These are phyloP conservation scores for Hanseniaspora lachancei DNA, from an alignment of 805 yeast genomes.

Conservation along the genomic window DNA sequence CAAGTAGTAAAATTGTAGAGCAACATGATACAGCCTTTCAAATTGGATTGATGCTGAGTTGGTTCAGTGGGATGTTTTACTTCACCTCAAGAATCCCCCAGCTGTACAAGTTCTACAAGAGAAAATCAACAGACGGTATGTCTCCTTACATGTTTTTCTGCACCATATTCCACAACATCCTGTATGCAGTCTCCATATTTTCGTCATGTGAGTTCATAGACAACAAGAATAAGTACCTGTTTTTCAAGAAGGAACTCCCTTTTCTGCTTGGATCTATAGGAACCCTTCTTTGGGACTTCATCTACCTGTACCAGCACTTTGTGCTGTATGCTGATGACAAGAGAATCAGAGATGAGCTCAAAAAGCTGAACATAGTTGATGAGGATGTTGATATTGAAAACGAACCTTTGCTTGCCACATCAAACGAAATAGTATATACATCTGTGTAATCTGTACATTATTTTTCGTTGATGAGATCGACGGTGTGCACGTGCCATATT, in stretches of 20 bases:
- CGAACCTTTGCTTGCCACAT: neutral
- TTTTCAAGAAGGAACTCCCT: slow-evolving; percentile 60
- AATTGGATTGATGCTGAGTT: slow-evolving; percentile 35
- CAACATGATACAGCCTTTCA: neutral
- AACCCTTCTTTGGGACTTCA: slow-evolving; percentile 62
- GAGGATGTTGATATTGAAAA: slow-evolving; percentile 8
- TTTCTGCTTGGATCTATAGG: slow-evolving; percentile 78
- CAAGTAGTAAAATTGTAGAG: neutral
- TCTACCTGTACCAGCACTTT: slow-evolving; percentile 50
- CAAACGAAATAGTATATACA: neutral
- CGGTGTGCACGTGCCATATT: neutral
- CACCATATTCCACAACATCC: slow-evolving; percentile 64
- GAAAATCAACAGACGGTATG: slow-evolving; percentile 78
- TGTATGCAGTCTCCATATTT: slow-evolving; percentile 64
- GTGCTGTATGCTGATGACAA: slow-evolving; percentile 25
- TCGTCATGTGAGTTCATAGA: slow-evolving; percentile 42
- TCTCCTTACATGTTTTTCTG: slow-evolving; percentile 69
- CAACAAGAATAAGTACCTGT: slow-evolving; percentile 31
- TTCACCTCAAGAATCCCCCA: slow-evolving; percentile 77
- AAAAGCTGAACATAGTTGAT: slow-evolving; percentile 9
- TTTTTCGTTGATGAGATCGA: too few relatives aligned
- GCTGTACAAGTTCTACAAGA: slow-evolving; percentile 53
- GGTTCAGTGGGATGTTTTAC: slow-evolving; percentile 68
- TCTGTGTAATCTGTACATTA: neutral
- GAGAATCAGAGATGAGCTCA: slow-evolving; percentile 18